phyloP scores from a whole-genome alignment of 108 stramenopile genomes.

The Epipyxis sp. region DNA sequence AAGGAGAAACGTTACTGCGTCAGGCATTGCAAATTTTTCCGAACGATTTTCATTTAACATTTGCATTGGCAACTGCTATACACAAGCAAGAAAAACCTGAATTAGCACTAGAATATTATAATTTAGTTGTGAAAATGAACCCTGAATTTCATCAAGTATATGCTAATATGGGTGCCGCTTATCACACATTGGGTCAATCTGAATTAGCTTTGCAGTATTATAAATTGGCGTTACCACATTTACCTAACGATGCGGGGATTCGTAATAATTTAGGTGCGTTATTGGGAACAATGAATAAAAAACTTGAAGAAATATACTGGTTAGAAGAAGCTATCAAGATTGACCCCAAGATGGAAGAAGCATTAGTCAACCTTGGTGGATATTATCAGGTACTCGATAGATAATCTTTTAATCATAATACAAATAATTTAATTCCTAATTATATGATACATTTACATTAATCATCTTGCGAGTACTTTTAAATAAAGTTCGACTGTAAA shows the following conservation, averaged over 20 bases:
- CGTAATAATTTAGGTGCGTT: conserved; percentile 54
- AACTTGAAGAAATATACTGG: conserved; percentile 33
- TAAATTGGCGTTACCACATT: background rate
- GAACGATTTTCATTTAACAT: background rate
- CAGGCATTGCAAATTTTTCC: background rate
- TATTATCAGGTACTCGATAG: too few species aligned
- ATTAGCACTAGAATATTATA: background rate
- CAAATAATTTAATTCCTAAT: background rate
- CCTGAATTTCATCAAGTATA: background rate
- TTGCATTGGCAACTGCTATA: background rate
- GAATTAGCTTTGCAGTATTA: background rate
- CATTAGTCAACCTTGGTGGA: conserved; percentile 42
- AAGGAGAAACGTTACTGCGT: background rate
- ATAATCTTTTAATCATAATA: conserved; percentile 29
- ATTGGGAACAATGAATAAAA: conserved; percentile 18
- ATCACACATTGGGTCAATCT: background rate
- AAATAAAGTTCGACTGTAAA: too few species aligned
- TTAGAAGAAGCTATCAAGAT: conserved; percentile 38
- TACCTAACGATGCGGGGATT: conserved; percentile 19
- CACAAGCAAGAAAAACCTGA: background rate
- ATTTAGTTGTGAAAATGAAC: background rate
- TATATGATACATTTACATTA: background rate
- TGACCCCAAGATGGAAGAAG: conserved; percentile 35
- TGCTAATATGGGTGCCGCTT: conserved; percentile 4
- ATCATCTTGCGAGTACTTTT: background rate